Evolutionary conservation across 768 basidiomycete species (phyloP).

Genomic region (Lanmaoa pseudosensibilis): DNA sequence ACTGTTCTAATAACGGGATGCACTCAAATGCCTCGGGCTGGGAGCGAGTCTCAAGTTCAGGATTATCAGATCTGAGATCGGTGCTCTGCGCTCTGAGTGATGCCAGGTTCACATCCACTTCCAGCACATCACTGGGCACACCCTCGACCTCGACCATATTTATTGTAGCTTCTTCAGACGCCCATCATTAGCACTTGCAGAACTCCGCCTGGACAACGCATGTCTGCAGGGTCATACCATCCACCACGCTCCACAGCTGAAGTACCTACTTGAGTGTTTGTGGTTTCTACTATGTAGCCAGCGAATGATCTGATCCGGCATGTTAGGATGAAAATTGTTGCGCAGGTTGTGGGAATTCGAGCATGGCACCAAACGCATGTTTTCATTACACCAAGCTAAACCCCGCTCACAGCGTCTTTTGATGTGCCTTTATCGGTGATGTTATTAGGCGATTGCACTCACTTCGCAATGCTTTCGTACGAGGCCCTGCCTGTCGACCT

Average conservation of each 20-base stretch:
- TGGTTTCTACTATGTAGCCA: neutral
- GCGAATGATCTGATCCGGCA: conserved; percentile 5
- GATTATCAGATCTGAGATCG: neutral
- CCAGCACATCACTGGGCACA: neutral
- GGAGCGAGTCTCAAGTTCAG: neutral
- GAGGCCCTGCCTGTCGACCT: neutral
- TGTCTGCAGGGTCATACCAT: conserved; percentile 15
- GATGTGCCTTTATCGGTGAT: neutral
- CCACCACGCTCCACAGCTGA: neutral
- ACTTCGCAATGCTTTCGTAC: conserved; percentile 1
- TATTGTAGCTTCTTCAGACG: neutral
- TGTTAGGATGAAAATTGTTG: neutral
- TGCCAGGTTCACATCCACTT: neutral
- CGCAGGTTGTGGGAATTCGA: neutral
- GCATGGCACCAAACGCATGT: conserved; percentile 12
- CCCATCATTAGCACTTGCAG: conserved; percentile 4
- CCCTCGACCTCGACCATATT: conserved; percentile 7
- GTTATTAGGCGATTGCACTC: conserved; percentile 6
- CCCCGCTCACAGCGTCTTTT: neutral
- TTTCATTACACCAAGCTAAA: neutral
- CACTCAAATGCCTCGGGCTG: neutral
- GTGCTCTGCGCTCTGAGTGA: neutral
- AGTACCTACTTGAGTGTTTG: neutral
- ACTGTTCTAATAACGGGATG: neutral
- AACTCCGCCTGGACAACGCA: conserved; percentile 5